Conservation (phyloP, 768 basidiomycete species). For the Boletus reticuloceps region DNA sequence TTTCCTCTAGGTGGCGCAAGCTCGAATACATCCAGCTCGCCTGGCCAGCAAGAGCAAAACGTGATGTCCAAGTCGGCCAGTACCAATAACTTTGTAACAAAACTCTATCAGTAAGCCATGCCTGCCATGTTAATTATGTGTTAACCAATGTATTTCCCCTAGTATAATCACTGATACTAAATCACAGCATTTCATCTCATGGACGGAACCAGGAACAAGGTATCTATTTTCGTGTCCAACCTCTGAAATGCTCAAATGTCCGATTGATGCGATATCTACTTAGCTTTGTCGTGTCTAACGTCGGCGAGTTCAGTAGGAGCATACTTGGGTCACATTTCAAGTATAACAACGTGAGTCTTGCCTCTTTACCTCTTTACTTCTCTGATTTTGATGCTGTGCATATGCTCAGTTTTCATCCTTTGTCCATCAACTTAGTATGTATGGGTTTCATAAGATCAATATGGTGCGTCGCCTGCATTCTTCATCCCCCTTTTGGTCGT, state of each 20-base stretch:
- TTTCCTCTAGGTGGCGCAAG: constrained; percentile 5
- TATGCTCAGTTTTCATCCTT: constrained; percentile 81
- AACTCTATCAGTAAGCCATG: constrained; percentile 76
- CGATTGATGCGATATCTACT: not conserved
- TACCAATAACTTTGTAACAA: constrained; percentile 83
- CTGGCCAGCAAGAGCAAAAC: constrained; percentile 41
- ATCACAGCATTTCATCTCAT: constrained; percentile 74
- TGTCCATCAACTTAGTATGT: constrained; percentile 94
- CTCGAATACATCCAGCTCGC: constrained; percentile 15
- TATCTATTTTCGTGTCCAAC: constrained; percentile 12
- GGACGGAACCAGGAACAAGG: constrained; percentile 80
- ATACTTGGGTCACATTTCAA: constrained; percentile 87
- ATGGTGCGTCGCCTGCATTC: constrained; percentile 46
- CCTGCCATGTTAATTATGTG: not conserved
- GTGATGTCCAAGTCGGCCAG: constrained; percentile 63
- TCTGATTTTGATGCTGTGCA: constrained; percentile 1
- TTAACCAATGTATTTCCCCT: constrained; percentile 2
- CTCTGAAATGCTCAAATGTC: not conserved
- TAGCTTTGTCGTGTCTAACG: constrained; percentile 81
- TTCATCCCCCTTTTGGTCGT: not conserved
- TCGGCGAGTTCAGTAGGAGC: constrained; percentile 81
- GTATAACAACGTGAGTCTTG: constrained; percentile 73
- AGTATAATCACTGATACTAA: constrained; percentile 88
- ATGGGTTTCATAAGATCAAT: constrained; percentile 94
- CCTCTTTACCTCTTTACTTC: not conserved